These are phyloP conservation scores for Schizothecium vesticola DNA, from an alignment of 495 filamentous ascomycete genomes.

Conservation along the genomic window DNA sequence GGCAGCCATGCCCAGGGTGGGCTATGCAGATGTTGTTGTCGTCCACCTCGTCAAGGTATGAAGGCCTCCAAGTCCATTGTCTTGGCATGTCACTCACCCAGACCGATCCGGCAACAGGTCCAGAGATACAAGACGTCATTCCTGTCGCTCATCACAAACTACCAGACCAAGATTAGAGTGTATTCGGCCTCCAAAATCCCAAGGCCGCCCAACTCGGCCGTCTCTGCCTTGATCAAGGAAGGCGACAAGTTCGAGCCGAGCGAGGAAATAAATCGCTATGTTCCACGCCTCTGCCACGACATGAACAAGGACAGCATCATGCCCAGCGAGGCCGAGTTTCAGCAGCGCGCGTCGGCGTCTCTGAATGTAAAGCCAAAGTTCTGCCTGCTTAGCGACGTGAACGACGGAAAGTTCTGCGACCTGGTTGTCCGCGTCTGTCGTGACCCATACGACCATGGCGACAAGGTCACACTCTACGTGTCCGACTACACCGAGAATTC, in stretches of 20 bases:
- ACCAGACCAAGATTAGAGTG: slow-evolving; percentile 31
- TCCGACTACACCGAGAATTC: slow-evolving; percentile 80
- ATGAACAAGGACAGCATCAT: slow-evolving; percentile 35
- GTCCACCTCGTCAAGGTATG: slow-evolving; percentile 35
- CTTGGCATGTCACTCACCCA: neutral
- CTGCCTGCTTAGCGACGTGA: slow-evolving; percentile 59
- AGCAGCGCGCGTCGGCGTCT: slow-evolving; percentile 34
- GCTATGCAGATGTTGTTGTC: slow-evolving; percentile 38
- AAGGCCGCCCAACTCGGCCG: slow-evolving; percentile 29
- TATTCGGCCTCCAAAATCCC: slow-evolving; percentile 39
- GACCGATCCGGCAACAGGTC: slow-evolving; percentile 1
- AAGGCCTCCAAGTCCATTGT: neutral
- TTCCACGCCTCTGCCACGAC: slow-evolving; percentile 36
- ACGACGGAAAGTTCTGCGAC: slow-evolving; percentile 55
- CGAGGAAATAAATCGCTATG: slow-evolving; percentile 32
- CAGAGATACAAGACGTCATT: slow-evolving; percentile 13
- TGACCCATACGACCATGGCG: slow-evolving; percentile 45
- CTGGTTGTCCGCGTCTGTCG: slow-evolving; percentile 72
- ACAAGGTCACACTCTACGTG: slow-evolving; percentile 61
- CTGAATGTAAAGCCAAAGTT: slow-evolving; percentile 51
- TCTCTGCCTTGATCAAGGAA: slow-evolving; percentile 21
- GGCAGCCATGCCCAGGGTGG: slow-evolving; percentile 36
- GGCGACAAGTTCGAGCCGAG: slow-evolving; percentile 12
- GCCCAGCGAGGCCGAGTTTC: slow-evolving; percentile 44
- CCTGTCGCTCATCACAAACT: slow-evolving; percentile 38